Percentiles rank a stretch among this genome's conserved stretches.
phyloP scores from a whole-genome alignment of 495 filamentous ascomycete species.

The Aspergillus ostianus region DNA sequence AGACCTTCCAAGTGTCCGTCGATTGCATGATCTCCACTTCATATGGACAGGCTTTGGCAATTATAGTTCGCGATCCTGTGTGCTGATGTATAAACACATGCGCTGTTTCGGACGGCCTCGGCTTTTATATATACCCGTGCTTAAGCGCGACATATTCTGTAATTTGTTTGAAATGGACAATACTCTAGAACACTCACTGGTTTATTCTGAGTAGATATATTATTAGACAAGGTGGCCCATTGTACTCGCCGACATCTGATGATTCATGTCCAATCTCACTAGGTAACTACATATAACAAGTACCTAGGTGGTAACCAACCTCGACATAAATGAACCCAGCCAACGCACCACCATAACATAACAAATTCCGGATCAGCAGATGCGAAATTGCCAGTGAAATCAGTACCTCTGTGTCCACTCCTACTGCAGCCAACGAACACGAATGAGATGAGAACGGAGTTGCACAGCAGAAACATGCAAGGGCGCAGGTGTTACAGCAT shows the following conservation, averaged over 20 bases:
- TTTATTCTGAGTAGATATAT: too few relatives aligned
- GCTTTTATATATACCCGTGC: background rate
- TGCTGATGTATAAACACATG: background rate
- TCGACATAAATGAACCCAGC: too few relatives aligned
- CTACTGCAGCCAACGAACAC: too few relatives aligned
- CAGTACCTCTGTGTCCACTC: too few relatives aligned
- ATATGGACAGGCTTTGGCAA: background rate
- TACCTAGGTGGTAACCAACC: too few relatives aligned
- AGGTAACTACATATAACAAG: too few relatives aligned
- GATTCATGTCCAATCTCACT: too few relatives aligned
- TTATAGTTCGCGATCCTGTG: background rate
- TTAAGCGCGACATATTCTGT: background rate
- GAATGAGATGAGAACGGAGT: too few relatives aligned
- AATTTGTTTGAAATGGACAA: too few relatives aligned
- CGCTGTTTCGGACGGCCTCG: background rate
- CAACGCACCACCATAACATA: background rate
- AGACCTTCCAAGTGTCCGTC: background rate
- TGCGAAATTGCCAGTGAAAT: background rate
- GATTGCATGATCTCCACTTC: background rate
- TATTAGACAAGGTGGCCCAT: too few relatives aligned
- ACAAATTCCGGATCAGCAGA: background rate
- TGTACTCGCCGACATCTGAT: too few relatives aligned
- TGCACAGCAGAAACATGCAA: background rate
- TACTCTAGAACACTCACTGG: too few relatives aligned
- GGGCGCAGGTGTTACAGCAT: background rate